A percentile compares a stretch with the other conserved stretches of the same genome.
These are phyloP conservation scores for Baeospora myosura DNA, from an alignment of 1,284 basidiomycete genomes.

Conservation along the genomic window DNA sequence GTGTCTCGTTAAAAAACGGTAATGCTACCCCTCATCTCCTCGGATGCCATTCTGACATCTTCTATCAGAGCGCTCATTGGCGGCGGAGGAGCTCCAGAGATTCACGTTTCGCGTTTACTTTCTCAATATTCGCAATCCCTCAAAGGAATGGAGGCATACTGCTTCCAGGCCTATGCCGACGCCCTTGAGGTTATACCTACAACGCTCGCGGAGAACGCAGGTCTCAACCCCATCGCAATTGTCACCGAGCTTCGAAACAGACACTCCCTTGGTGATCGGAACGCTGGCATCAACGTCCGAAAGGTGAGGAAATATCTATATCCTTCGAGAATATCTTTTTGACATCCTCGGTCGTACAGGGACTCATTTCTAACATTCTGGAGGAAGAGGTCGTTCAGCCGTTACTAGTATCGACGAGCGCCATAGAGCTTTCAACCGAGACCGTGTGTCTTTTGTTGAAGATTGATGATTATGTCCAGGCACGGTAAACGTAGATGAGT, in stretches of 20 bases:
- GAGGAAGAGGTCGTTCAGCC: slow-evolving; percentile 99
- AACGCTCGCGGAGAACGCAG: slow-evolving; percentile 97
- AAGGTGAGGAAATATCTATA: slow-evolving; percentile 50
- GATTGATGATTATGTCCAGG: slow-evolving; percentile 93
- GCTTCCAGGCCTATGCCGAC: slow-evolving; percentile 97
- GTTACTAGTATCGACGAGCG: slow-evolving; percentile 90
- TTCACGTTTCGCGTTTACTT: slow-evolving; percentile 92
- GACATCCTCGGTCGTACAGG: slow-evolving; percentile 57
- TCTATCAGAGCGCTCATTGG: slow-evolving; percentile 80
- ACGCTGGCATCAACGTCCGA: slow-evolving; percentile 96
- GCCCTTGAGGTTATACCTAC: slow-evolving; percentile 97
- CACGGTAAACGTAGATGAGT: slow-evolving; percentile 35
- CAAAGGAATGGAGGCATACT: slow-evolving; percentile 98
- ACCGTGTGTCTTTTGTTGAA: slow-evolving; percentile 95
- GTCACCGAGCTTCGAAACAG: slow-evolving; percentile 97
- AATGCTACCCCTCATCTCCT: slow-evolving; percentile 18
- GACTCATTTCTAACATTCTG: slow-evolving; percentile 91
- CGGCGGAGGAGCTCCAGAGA: slow-evolving; percentile 97
- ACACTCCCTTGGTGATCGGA: slow-evolving; percentile 91
- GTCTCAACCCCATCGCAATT: slow-evolving; percentile 95
- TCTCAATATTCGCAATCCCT: slow-evolving; percentile 91
- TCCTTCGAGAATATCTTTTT: too few species aligned
- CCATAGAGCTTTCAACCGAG: slow-evolving; percentile 92
- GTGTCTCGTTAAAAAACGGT: slow-evolving; percentile 98
- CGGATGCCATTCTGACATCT: slow-evolving; percentile 8